Conservation (phyloP, 2,329 filamentous ascomycete genomes). For the Magnaporthiopsis rhizophila region DNA sequence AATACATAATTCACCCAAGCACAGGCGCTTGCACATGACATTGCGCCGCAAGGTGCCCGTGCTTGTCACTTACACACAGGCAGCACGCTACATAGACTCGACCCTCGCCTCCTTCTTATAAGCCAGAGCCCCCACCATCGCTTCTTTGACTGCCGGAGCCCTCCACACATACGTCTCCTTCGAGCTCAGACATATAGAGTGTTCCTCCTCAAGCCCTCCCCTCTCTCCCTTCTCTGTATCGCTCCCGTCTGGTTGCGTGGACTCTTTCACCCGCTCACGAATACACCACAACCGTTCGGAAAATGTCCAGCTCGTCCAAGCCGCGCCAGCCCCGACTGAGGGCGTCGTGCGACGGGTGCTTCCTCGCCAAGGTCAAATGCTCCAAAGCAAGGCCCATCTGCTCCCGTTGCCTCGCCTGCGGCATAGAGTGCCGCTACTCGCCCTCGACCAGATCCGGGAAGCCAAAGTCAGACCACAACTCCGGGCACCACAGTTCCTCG, state of each 20-base stretch:
- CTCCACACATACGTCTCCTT: constrained; percentile 1
- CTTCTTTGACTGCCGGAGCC: neutral
- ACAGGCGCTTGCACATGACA: constrained; percentile 7
- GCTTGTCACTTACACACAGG: constrained; percentile 7
- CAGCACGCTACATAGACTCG: neutral
- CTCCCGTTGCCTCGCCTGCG: constrained; percentile 40
- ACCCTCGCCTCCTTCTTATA: constrained; percentile 7
- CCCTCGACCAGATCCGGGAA: constrained; percentile 44
- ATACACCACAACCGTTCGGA: neutral
- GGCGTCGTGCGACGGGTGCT: constrained; percentile 45
- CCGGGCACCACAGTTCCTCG: constrained; percentile 11
- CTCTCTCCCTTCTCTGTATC: neutral
- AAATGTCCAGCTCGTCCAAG: constrained; percentile 17
- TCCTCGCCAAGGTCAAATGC: constrained; percentile 49
- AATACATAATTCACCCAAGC: constrained; percentile 5
- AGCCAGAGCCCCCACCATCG: constrained; percentile 5
- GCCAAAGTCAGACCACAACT: constrained; percentile 32
- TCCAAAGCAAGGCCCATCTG: constrained; percentile 45
- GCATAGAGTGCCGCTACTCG: constrained; percentile 43
- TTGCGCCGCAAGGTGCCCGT: neutral
- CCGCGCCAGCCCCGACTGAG: constrained; percentile 21
- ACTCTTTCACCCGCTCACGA: neutral
- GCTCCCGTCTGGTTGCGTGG: neutral
- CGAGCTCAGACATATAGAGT: neutral
- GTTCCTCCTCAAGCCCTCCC: neutral